Base-by-base conservation (phyloP, 805 yeast species). In the Candida ipomoeae region DNA sequence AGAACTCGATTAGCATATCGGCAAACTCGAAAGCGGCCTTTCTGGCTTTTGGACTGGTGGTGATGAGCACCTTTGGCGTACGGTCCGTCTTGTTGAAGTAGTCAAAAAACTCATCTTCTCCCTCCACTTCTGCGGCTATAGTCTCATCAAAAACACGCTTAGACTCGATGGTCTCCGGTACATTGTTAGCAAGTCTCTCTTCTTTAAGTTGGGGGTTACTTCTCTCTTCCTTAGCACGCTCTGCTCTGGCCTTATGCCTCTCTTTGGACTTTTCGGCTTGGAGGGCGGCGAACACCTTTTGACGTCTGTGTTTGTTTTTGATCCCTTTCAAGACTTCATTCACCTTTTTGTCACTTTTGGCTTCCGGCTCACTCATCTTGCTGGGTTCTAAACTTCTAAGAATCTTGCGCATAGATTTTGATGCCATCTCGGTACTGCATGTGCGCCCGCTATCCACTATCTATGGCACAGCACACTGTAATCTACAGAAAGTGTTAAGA, bases 21-120 rank as follows among this genome's bases (percentile, higher is more conserved):
- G 96, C 91, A 72, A 94, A 90, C 62, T 87, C 91, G 65, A 89
- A 91, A 0, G 96, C 97, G 37, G 81, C 80, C 63, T 87, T 88
- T 60, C 83, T 84, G 14, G 98, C 97, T 59, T 83, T 77, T 37
- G 88, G 88, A 67, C 84, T 89, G 6, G 99, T 94, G 6, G 99
- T 94, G 48, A 94, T 72, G 49, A 94, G 75, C 42, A 94, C 87
- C 67, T 94, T 94, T 42, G 99, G 98, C 46, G 84, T 83, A 54
- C 75, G 66, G 31, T 69, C 65, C 1, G 61, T 48, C 15, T 51
- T 49, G 35, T 49, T 51, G 50, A 58, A 58, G 29, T 55, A 43
- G 47, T 55, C 59, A 35, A 74, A 78, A 64, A 87, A 87, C 60
- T 81, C 85, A 58, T 82, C 87, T 53, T 83, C 83, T 31, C 83